Conservation (phyloP, 352 stramenopile species). For the Thalassiosira exigua region DNA sequence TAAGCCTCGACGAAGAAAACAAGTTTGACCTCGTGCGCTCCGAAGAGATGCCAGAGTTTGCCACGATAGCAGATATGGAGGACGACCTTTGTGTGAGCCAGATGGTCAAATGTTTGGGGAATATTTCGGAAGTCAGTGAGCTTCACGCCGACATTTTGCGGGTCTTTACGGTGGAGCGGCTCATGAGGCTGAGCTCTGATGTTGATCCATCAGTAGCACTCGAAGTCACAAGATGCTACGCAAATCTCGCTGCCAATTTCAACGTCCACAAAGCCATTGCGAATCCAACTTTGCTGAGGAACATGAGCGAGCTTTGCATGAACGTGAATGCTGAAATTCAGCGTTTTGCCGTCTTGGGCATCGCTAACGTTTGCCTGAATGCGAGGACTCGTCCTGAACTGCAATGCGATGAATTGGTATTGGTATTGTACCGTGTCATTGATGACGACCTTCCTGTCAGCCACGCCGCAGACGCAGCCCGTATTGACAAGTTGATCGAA, state of each 20-base stretch:
- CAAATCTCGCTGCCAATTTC: constrained; percentile 87
- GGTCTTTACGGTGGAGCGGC: constrained; percentile 54
- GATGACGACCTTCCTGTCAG: constrained; percentile 18
- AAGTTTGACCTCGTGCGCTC: constrained; percentile 92
- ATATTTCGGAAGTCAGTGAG: constrained; percentile 91
- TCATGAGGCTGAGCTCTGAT: constrained; percentile 38
- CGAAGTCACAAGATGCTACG: constrained; percentile 76
- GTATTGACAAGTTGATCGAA: constrained; percentile 37
- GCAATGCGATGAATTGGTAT: constrained; percentile 35
- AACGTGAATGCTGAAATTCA: constrained; percentile 83
- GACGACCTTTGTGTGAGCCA: constrained; percentile 82
- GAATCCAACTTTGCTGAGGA: constrained; percentile 82
- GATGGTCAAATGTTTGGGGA: constrained; percentile 88
- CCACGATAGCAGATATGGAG: constrained; percentile 87
- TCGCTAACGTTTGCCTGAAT: constrained; percentile 92
- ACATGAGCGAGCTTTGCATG: constrained; percentile 86
- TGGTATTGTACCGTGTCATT: constrained; percentile 29
- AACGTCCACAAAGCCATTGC: constrained; percentile 88
- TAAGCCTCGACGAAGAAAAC: constrained; percentile 94
- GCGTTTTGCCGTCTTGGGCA: constrained; percentile 89
- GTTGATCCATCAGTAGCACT: constrained; percentile 50
- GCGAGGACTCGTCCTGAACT: constrained; percentile 84
- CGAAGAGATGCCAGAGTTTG: constrained; percentile 79
- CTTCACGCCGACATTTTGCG: constrained; percentile 88
- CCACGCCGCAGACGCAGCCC: neutral